These are phyloP conservation scores for Penicillium verhagenii DNA, from an alignment of 495 filamentous ascomycete genomes.

Conservation along the genomic window DNA sequence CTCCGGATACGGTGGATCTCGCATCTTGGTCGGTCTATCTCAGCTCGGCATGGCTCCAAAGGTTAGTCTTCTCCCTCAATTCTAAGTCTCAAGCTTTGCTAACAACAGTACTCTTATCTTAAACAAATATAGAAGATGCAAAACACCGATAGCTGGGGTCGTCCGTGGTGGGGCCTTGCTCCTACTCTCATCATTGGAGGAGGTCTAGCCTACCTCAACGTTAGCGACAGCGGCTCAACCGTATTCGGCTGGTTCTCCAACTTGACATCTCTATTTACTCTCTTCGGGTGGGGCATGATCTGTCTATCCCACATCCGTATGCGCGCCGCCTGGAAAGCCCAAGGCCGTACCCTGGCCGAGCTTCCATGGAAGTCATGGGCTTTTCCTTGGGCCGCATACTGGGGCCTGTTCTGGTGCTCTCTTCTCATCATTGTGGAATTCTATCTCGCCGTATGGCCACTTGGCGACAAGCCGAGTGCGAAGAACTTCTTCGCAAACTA, in stretches of 20 bases:
- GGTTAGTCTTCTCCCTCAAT: slow-evolving; percentile 20
- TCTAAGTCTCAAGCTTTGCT: neutral
- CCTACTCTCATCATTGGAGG: slow-evolving; percentile 46
- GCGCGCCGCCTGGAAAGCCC: slow-evolving; percentile 60
- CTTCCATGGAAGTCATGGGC: slow-evolving; percentile 59
- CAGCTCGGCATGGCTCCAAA: slow-evolving; percentile 52
- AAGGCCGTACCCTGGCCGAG: slow-evolving; percentile 62
- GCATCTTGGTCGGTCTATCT: slow-evolving; percentile 56
- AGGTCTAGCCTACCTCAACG: slow-evolving; percentile 49
- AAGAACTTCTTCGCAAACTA: slow-evolving; percentile 33
- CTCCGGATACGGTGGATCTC: slow-evolving; percentile 57
- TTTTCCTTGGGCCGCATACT: slow-evolving; percentile 24
- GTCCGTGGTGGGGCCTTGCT: slow-evolving; percentile 25
- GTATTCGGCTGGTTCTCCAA: slow-evolving; percentile 64
- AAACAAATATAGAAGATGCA: neutral
- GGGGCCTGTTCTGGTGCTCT: slow-evolving; percentile 27
- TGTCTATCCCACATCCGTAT: slow-evolving; percentile 58
- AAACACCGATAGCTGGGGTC: slow-evolving; percentile 2
- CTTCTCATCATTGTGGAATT: slow-evolving; percentile 28
- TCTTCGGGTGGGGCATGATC: slow-evolving; percentile 58
- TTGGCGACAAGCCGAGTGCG: slow-evolving; percentile 13
- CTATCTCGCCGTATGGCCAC: slow-evolving; percentile 28
- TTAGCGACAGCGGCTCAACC: slow-evolving; percentile 37
- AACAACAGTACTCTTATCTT: neutral
- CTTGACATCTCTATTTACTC: slow-evolving; percentile 52